These are phyloP conservation scores for Lizanozyma gosingica DNA, from an alignment of 1,139 yeast species.

Conservation along the genomic window DNA sequence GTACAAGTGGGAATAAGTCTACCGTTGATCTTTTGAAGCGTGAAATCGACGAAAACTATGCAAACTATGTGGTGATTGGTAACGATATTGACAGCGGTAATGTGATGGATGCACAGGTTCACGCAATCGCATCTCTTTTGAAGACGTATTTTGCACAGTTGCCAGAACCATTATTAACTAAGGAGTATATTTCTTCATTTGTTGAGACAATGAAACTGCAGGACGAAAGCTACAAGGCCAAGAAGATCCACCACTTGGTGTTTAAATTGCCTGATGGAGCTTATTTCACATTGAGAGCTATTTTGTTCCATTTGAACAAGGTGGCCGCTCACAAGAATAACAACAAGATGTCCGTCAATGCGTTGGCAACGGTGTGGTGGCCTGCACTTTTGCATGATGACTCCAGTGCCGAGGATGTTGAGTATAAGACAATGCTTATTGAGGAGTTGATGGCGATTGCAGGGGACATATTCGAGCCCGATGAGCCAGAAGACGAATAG, in stretches of 20 bases:
- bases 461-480: conserved; percentile 79
- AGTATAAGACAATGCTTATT: conserved; percentile 70
- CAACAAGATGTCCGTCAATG: conserved; percentile 76
- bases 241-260: conserved; percentile 77
- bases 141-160: conserved; percentile 59
- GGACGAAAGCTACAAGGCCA: conserved; percentile 47
- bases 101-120: conserved; percentile 60
- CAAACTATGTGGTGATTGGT: conserved; percentile 43
- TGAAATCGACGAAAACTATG: conserved; percentile 70
- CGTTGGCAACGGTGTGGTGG: conserved; percentile 88
- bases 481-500: conserved; percentile 18
- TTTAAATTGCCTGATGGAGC: conserved; percentile 91
- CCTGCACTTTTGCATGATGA: conserved; percentile 70
- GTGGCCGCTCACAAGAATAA: conserved; percentile 54
- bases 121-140: conserved; percentile 60
- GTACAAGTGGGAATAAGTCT: conserved; percentile 72
- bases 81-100: conserved; percentile 32
- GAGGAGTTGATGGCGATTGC: conserved; percentile 80
- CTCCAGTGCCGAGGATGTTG: conserved; percentile 68
- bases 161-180: conserved; percentile 64
- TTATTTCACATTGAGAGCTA: conserved; percentile 79
- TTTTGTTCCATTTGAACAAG: conserved; percentile 75
- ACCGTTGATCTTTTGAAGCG: conserved; percentile 67
- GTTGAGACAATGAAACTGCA: conserved; percentile 63
- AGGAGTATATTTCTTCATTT: conserved; percentile 46